Evolutionary conservation across 768 basidiomycete species (phyloP).

Genomic region (Tremella fuciformis): DNA sequence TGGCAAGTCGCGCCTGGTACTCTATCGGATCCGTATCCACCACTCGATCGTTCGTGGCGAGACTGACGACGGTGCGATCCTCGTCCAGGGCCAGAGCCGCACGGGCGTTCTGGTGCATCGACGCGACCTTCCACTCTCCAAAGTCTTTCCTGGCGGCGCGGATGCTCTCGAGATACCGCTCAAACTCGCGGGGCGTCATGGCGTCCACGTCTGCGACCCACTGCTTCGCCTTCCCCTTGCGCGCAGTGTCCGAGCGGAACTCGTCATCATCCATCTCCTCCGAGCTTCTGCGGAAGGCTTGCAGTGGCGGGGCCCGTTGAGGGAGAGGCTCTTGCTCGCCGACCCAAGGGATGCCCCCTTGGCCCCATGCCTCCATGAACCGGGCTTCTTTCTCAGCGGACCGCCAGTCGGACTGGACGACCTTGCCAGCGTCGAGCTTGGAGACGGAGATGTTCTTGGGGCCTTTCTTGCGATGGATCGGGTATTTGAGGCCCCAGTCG

Average conservation of each 20-base stretch:
- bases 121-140: background rate
- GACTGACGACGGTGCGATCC: conserved; percentile 24
- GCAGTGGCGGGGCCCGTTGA: background rate
- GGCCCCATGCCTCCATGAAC: conserved; percentile 45
- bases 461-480: conserved; percentile 22
- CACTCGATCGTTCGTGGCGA: conserved; percentile 7
- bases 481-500: conserved; percentile 50
- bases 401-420: conserved; percentile 44
- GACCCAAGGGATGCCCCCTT: conserved; percentile 37
- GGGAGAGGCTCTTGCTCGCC: background rate
- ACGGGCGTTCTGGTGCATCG: background rate
- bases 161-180: conserved; percentile 29
- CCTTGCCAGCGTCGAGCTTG: conserved; percentile 41
- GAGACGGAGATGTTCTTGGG: conserved; percentile 45
- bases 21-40: conserved; percentile 7
- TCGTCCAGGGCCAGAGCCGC: conserved; percentile 1
- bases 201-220: conserved; percentile 28
- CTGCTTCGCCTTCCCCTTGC: background rate
- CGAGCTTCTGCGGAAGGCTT: background rate
- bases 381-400: conserved; percentile 47
- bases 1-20: conserved; percentile 14
- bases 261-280: conserved; percentile 1
- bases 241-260: too few relatives aligned
- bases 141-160: conserved; percentile 12
- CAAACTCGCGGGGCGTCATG: conserved; percentile 35